Base-by-base conservation (phyloP, 106 monocot species). In the Acanthochlamys bracteata region DNA sequence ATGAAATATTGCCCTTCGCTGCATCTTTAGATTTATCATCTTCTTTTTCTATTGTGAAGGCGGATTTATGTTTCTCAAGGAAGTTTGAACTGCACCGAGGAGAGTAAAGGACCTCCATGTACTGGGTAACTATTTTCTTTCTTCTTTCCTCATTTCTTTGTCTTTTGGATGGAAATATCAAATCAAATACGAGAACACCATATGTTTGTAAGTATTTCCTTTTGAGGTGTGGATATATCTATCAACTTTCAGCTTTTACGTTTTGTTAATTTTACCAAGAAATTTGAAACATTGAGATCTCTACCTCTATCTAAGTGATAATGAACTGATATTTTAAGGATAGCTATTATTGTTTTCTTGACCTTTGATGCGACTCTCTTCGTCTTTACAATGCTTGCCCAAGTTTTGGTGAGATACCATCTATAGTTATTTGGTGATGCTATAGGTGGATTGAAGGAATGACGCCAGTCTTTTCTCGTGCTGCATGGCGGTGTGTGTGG, bases 81-180 rank as follows among this genome's bases (percentile, higher is more conserved):
- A 33, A 93, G 89, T 73, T 39, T 93, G 39, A 93, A 89, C 76
- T 93, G 93, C 74, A 81, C 93, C 47, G 74, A 75, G 47, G 86
- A 83, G 72, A 89, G 93, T 72, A 81, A 62, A 74, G 89, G 83
- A 54, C 93, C 93, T 77, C 93, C 93, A 40, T 93, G 93, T 64
- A 93, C 89, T 54, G 93, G 93, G 93, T 93, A 91, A 69, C 20
- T 19, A 7, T 72, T 69, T 66, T 20, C 16, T 55, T 55, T 55
- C 22, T 19, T 20, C 3, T 4, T 20, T 9, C 15, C 8, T 46
- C 45, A 46, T 46, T 49, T 4, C 17, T 3, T 49, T 3, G 2
- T 49, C 15, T 49, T 49, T 49, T 49, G 15, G 43, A 7, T 43
- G 43, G 13, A 8, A 43, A 8, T 43, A 13, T 43, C 10, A 8